Base-by-base conservation (phyloP, 2,329 filamentous ascomycete genomes). In the Microdochium paspali region DNA sequence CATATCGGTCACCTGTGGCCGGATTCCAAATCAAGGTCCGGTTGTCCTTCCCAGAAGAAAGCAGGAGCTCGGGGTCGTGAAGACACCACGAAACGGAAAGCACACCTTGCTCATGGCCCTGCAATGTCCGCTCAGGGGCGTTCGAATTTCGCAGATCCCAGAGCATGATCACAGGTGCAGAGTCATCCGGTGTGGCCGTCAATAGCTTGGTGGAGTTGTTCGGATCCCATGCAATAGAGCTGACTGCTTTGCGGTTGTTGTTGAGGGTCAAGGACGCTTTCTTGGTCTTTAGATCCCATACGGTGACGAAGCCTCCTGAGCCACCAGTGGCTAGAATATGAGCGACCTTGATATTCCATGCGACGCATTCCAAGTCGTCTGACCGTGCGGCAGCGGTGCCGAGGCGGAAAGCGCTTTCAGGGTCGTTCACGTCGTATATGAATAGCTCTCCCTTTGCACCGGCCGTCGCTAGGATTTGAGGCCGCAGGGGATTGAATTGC, bases 201-300 rank as follows among this genome's bases (percentile, higher is more conserved):
- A 96, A 77, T 20, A 98, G 80, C 74, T 93, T 94, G 1, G 94
- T 98, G 43, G 91, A 85, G 69, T 88, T 91, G 60, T 93, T 88
- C 1, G 93, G 94, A 60, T 98, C 93, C 93, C 93, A 98, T 12
- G 90, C 90, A 57, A 98, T 89, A 50, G 94, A 85, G 67, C 90
- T 96, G 59, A 97, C 90, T 47, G 90, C 78, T 70, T 96, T 98
- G 53, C 93, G 82, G 61, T 88, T 93, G 62, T 94, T 93, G 73
- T 96, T 98, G 54, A 98, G 74, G 30, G 90, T 96, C 67, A 98
- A 72, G 48, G 90, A 96, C 57, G 95, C 90, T 71, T 95, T 96
- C 79, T 95, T 97, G 12, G 88, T 90, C 74, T 95, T 96, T 54
- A 97, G 77, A 69, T 98, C 93, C 93, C 93, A 98, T 18, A 98